Evolutionary conservation across 2,329 filamentous ascomycete genomes (phyloP), one percentile per base, ranked within the genome.

Genomic region (Xylariaceae sp.): DNA sequence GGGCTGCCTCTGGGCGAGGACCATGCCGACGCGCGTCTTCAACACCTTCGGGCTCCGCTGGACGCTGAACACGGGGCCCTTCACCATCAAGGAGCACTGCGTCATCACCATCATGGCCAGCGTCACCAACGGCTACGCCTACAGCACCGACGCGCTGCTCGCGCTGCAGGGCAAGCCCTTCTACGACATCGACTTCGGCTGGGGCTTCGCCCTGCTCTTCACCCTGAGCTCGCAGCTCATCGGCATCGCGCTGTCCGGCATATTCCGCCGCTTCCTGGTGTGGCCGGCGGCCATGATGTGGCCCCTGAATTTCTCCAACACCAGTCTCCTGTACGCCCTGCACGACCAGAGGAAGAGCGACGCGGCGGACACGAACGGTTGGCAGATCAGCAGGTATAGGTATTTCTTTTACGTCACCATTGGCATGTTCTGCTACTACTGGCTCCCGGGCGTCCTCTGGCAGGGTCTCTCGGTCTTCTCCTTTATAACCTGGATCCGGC

Each of bases 221-320:
- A 63, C 59, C 3, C 55, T 73, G 19, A 68, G 65, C 21, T 69
- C 65, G 2, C 68, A 72, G 42, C 46, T 70, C n/a, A 64, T 72
- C 33, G 71, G 72, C 1, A 70, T 72, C 27, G 65, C 67, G 3
- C 51, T 74, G 18, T 69, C 71, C 1, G 69, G 69, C 3, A 54
- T 72, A 37, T 62, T 61, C 22, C 55, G 65, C 10, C 57, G 62
- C n/a, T 72, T 65, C 46, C 57, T 73, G 8, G 49, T 65, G n/a
- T 57, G 50, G 37, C 70, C 65, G 7, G 60, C 69, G 3, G 59
- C 65, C 1, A 71, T 72, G 67, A 58, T 71, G 26, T 72, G 68
- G 67, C 67, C 68, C 0, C 57, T 52, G 29, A 62, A 66, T 12
- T 59, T 68, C 35, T 65, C 61, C 3, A 71, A 64, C 39, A 65